Evolutionary conservation across 2,329 filamentous ascomycete genomes (phyloP).

Genomic region (Drechslera avenae): DNA sequence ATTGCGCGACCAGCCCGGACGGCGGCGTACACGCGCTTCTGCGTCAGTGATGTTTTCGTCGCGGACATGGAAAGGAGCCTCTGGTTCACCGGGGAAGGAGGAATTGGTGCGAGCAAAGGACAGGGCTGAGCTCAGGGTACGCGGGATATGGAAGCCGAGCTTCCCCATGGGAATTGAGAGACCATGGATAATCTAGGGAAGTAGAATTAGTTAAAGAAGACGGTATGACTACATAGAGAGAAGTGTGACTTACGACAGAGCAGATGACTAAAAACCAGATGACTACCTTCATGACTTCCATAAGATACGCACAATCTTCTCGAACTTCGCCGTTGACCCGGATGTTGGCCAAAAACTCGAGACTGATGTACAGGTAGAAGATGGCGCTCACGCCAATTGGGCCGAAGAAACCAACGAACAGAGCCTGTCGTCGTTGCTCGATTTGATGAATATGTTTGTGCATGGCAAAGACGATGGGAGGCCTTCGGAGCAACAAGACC

Average conservation of each 20-base stretch:
- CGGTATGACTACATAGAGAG: background rate
- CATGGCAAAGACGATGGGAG: conserved; percentile 76
- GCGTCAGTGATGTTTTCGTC: conserved; percentile 23
- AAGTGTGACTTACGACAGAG: conserved; percentile 69
- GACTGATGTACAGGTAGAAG: conserved; percentile 83
- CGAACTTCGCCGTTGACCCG: conserved; percentile 65
- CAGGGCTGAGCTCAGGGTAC: conserved; percentile 62
- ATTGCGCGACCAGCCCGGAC: conserved; percentile 28
- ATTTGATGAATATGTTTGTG: conserved; percentile 82
- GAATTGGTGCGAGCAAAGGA: conserved; percentile 25
- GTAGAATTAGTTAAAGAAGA: conserved; percentile 1
- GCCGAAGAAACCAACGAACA: conserved; percentile 91
- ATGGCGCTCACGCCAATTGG: conserved; percentile 89
- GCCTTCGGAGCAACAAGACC: conserved; percentile 75
- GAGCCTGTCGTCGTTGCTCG: conserved; percentile 71
- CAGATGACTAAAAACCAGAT: conserved; percentile 88
- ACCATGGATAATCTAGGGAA: conserved; percentile 71
- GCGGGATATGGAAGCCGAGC: conserved; percentile 64
- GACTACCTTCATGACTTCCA: conserved; percentile 70
- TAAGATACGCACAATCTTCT: conserved; percentile 68
- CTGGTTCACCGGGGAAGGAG: conserved; percentile 19
- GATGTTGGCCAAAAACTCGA: conserved; percentile 71
- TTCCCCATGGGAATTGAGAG: conserved; percentile 79
- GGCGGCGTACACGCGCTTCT: conserved; percentile 32
- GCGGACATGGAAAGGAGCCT: conserved; percentile 41